Percentiles rank a stretch among this genome's conserved stretches.
These are phyloP conservation scores for Phyllosticta citriasiana DNA, from an alignment of 2,329 filamentous ascomycete genomes.

Conservation along the genomic window DNA sequence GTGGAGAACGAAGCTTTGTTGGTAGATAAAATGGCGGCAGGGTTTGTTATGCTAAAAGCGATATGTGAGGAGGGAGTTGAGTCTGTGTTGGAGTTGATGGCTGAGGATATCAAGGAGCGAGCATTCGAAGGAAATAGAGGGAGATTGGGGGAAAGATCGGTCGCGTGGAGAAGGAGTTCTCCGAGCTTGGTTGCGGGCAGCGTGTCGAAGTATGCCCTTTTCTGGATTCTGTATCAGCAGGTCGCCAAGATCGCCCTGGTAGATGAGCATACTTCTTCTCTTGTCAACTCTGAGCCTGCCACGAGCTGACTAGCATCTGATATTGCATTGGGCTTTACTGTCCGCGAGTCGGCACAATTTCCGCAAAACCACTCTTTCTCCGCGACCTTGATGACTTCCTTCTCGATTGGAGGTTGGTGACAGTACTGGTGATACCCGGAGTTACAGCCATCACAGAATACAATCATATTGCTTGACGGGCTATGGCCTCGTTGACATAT, in stretches of 20 bases:
- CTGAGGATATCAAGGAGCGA: conserved; percentile 15
- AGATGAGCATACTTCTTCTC: conserved; percentile 30
- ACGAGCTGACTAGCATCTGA: conserved; percentile 32
- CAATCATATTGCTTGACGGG: conserved; percentile 66
- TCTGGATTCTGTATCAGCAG: conserved; percentile 34
- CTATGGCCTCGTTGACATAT: conserved; percentile 63
- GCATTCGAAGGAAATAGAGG: conserved; percentile 49
- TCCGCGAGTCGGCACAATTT: conserved; percentile 40
- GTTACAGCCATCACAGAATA: conserved; percentile 78
- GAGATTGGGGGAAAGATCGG: conserved; percentile 52
- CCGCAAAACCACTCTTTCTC: conserved; percentile 63
- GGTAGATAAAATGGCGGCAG: conserved; percentile 2
- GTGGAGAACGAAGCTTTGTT: background rate
- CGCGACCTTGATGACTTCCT: conserved; percentile 56
- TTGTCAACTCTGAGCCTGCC: conserved; percentile 28
- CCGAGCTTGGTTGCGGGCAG: conserved; percentile 54
- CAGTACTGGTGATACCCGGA: conserved; percentile 72
- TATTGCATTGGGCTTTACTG: conserved; percentile 23
- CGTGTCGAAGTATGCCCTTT: conserved; percentile 52
- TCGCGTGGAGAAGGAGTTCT: conserved; percentile 53
- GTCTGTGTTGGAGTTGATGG: background rate
- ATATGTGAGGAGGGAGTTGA: conserved; percentile 10
- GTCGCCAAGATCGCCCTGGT: conserved; percentile 7
- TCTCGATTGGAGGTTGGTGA: conserved; percentile 64
- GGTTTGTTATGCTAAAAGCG: conserved; percentile 12